Evolutionary conservation across 2,329 filamentous ascomycete species (phyloP).

Genomic region (Verticillium zaregamsianum): DNA sequence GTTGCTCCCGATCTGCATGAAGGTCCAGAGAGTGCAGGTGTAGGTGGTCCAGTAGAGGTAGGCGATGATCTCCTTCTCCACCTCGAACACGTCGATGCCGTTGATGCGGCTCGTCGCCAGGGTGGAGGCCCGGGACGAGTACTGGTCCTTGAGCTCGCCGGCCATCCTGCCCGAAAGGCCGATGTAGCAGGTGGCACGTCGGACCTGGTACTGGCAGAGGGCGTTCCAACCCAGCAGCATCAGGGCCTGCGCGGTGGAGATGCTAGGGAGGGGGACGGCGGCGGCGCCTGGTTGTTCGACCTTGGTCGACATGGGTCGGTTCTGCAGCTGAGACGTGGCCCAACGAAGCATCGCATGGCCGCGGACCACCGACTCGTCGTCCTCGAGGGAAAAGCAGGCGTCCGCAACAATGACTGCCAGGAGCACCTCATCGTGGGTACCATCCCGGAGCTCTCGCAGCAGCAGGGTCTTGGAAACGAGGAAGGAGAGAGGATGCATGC

Average conservation of each 20-base stretch:
- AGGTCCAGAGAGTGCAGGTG: constrained; percentile 32
- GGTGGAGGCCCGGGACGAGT: constrained; percentile 19
- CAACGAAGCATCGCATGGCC: constrained; percentile 28
- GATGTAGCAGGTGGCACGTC: constrained; percentile 29
- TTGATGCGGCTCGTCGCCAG: constrained; percentile 32
- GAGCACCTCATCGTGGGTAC: constrained; percentile 32
- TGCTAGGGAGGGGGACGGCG: constrained; percentile 24
- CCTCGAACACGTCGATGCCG: constrained; percentile 32
- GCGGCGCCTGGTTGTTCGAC: constrained; percentile 15
- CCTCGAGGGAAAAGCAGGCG: constrained; percentile 27
- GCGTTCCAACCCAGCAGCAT: constrained; percentile 32
- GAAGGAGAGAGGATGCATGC: constrained; percentile 32
- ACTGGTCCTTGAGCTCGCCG: constrained; percentile 25
- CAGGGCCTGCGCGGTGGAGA: constrained; percentile 27
- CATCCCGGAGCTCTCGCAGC: constrained; percentile 30
- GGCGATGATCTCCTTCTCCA: constrained; percentile 33
- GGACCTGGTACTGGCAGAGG: constrained; percentile 24
- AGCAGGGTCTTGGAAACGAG: constrained; percentile 36
- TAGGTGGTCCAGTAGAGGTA: constrained; percentile 36
- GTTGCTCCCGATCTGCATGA: constrained; percentile 26
- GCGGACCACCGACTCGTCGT: constrained; percentile 19
- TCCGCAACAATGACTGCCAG: constrained; percentile 34
- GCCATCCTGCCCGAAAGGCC: constrained; percentile 24
- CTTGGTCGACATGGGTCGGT: constrained; percentile 18
- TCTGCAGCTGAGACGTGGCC: constrained; percentile 27